These are phyloP conservation scores for Acanthamoeba royreba DNA, from an alignment of 208 protist species.

Conservation along the genomic window DNA sequence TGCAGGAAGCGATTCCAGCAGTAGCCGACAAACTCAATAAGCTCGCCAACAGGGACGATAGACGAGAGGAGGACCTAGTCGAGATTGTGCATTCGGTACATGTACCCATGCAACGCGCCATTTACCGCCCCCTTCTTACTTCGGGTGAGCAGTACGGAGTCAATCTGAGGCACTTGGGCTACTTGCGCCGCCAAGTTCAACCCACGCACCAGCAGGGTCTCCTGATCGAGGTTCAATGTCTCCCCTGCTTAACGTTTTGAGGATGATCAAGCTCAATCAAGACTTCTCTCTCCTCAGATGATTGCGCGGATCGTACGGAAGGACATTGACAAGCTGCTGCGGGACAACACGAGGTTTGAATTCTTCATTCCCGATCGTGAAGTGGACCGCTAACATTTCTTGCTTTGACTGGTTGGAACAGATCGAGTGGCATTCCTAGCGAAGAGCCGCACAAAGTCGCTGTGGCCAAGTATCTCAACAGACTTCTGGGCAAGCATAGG, in stretches of 20 bases:
- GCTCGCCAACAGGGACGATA: neutral
- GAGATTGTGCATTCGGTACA: neutral
- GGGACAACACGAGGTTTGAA: neutral
- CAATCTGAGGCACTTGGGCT: slow-evolving; percentile 57
- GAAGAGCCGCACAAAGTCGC: neutral
- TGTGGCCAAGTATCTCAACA: neutral
- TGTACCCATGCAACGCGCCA: neutral
- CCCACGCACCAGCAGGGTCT: neutral
- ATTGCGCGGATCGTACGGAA: neutral
- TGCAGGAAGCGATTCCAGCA: neutral
- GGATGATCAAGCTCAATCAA: neutral
- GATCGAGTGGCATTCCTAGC: neutral
- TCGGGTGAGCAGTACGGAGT: slow-evolving; percentile 17
- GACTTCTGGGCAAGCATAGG: neutral
- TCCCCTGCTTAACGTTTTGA: neutral
- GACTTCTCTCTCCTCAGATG: neutral
- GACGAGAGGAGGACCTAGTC: neutral
- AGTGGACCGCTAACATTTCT: neutral
- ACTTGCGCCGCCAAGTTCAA: neutral
- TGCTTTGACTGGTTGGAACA: neutral
- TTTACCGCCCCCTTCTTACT: neutral
- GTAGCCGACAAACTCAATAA: neutral
- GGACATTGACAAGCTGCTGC: neutral
- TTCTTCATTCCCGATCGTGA: neutral
- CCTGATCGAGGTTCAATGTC: neutral